Percentiles rank a stretch among this genome's conserved stretches.
Evolutionary conservation across 306 rosid species (phyloP).

Genomic region (Glycine latifolia): DNA sequence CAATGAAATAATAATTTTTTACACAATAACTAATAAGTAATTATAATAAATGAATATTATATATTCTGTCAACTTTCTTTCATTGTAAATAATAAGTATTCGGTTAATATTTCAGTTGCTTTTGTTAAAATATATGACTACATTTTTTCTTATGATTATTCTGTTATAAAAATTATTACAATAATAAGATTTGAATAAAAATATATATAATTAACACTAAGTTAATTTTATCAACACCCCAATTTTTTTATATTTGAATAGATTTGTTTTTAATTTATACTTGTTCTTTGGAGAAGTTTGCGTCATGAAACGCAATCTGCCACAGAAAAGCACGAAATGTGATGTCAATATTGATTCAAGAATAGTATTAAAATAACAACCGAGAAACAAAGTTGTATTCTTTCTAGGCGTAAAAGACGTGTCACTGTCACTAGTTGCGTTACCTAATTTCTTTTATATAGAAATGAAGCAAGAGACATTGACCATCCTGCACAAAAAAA

Average conservation of each 20-base stretch:
- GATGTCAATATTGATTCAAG: not conserved
- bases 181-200: too few species aligned
- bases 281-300: not conserved
- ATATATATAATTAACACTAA: too few species aligned
- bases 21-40: not conserved
- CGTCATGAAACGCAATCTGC: not conserved
- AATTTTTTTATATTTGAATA: not conserved
- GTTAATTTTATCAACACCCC: too few species aligned
- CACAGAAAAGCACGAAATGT: not conserved
- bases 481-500: too few species aligned
- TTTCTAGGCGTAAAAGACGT: not conserved
- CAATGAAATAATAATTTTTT: not conserved
- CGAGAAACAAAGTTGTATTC: not conserved
- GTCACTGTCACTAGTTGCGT: constrained; percentile 34
- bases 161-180: too few species aligned
- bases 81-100: not conserved
- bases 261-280: not conserved
- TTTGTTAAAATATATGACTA: too few species aligned
- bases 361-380: not conserved
- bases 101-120: not conserved
- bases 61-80: not conserved
- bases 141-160: not conserved
- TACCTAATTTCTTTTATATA: too few species aligned
- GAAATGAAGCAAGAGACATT: too few species aligned
- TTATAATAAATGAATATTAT: not conserved